Evolutionary conservation across 1,139 yeast species (phyloP), one percentile per base, ranked within the genome.

Genomic region (Geotrichum australiense): DNA sequence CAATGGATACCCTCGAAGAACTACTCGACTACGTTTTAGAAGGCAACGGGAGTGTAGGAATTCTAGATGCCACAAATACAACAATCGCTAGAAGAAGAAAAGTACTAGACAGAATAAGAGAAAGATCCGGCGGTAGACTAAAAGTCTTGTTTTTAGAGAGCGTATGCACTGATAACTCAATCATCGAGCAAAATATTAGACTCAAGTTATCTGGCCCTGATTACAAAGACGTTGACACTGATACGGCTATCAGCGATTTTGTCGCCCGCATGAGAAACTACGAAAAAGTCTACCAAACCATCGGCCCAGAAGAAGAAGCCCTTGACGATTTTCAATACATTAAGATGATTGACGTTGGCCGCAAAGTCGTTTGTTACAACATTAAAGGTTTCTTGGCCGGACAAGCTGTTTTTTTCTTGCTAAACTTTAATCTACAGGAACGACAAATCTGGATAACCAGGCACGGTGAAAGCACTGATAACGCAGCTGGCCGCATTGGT

Each of bases 391-490:
- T 86, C 56, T 67, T 91, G 43, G 89, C 96, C 0, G 91, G 96
- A 1, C 97, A 91, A 58, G 84, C 95, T 1, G 85, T 89, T 34
- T 89, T 85, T 59, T 91, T 87, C 65, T 66, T 91, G 51, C 70
- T 91, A 50, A 91, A 91, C 60, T 89, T 91, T 71, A 91, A 91
- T 58, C 69, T 91, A 32, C 77, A 85, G 46, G 94, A 86, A 59
- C 74, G 97, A 47, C 95, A 86, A 61, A 87, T 91, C 40, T 91
- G 96, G 94, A 82, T 91, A 50, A 80, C 96, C 1, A 74, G 97
- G 49, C 96, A 89, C 57, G 98, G 97, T 40, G 97, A 91, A 62
- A 78, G 89, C 50, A 73, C 73, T 35, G 96, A 86, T 58, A 91
- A 89, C 59, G 78, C 85, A 23, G 62, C 69, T 41, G 97, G 97